phyloP scores from a whole-genome alignment of 2,329 filamentous ascomycete species.

The Venturia asperata region DNA sequence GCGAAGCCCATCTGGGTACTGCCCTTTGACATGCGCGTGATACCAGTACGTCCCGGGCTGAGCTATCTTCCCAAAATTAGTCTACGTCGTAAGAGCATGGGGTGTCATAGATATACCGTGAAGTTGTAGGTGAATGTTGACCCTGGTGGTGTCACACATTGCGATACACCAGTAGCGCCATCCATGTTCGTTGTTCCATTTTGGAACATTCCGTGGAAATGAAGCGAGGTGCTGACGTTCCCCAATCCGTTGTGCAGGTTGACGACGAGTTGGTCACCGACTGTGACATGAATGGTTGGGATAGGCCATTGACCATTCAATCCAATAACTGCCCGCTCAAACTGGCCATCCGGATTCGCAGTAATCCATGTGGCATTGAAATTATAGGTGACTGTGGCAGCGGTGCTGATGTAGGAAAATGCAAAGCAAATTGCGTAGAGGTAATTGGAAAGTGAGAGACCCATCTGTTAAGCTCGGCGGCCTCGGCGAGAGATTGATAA shows the following conservation, averaged over 20 bases:
- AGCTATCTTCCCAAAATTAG: conserved; percentile 35
- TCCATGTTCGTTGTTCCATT: conserved; percentile 71
- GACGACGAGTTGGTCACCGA: conserved; percentile 56
- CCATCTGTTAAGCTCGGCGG: conserved; percentile 31
- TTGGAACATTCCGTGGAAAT: conserved; percentile 69
- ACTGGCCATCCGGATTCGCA: conserved; percentile 64
- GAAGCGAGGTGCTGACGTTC: conserved; percentile 56
- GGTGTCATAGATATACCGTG: conserved; percentile 39
- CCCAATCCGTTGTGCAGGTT: conserved; percentile 54
- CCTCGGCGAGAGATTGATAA: neutral
- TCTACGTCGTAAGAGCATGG: neutral
- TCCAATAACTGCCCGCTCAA: conserved; percentile 61
- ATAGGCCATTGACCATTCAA: conserved; percentile 73
- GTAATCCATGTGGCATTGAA: conserved; percentile 62
- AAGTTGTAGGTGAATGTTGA: conserved; percentile 61
- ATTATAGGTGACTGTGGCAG: conserved; percentile 40
- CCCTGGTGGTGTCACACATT: conserved; percentile 59
- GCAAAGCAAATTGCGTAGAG: conserved; percentile 30
- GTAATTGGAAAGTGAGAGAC: conserved; percentile 39
- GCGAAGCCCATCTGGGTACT: conserved; percentile 62
- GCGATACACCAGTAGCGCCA: conserved; percentile 59
- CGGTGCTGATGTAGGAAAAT: conserved; percentile 22
- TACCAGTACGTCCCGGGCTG: conserved; percentile 56
- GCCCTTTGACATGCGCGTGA: conserved; percentile 58
- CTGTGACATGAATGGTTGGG: conserved; percentile 55